Conservation (phyloP, 2,329 filamentous ascomycete genomes). For the Xylariaceae sp. region DNA sequence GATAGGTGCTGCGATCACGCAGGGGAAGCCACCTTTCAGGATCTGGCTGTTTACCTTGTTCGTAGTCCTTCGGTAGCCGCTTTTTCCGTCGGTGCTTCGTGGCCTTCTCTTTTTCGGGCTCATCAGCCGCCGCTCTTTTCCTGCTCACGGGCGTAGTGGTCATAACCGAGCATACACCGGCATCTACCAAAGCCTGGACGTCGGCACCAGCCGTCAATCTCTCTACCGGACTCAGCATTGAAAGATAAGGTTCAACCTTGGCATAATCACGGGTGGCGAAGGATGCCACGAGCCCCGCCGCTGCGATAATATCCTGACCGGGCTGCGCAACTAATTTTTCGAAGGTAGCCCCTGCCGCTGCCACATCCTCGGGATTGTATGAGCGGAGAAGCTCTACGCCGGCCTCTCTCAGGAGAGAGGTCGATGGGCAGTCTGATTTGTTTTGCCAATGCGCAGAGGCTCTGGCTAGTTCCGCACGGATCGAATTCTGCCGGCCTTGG, state of each 20-base stretch:
- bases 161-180: conserved; percentile 65
- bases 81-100: conserved; percentile 63
- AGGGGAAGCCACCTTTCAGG: conserved; percentile 93
- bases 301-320: conserved; percentile 70
- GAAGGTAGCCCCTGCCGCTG: conserved; percentile 80
- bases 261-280: conserved; percentile 68
- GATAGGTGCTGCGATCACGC: conserved; percentile 85
- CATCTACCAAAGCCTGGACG: conserved; percentile 66
- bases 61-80: conserved; percentile 73
- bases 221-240: conserved; percentile 66
- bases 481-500: conserved; percentile 75
- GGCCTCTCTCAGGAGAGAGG: conserved; percentile 79
- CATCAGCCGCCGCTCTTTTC: conserved; percentile 56
- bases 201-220: conserved; percentile 68
- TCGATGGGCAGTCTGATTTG: conserved; percentile 58
- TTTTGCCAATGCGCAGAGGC: conserved; percentile 83
- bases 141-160: conserved; percentile 50
- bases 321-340: conserved; percentile 71
- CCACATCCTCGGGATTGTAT: conserved; percentile 69
- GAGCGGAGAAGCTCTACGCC: conserved; percentile 84
- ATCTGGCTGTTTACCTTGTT: conserved; percentile 80
- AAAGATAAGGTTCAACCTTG: conserved; percentile 61
- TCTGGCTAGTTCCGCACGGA: conserved; percentile 76
- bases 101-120: conserved; percentile 47
- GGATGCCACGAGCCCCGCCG: conserved; percentile 86